Evolutionary conservation across 1,139 yeast genomes (phyloP).

Genomic region (Pichia sp.): DNA sequence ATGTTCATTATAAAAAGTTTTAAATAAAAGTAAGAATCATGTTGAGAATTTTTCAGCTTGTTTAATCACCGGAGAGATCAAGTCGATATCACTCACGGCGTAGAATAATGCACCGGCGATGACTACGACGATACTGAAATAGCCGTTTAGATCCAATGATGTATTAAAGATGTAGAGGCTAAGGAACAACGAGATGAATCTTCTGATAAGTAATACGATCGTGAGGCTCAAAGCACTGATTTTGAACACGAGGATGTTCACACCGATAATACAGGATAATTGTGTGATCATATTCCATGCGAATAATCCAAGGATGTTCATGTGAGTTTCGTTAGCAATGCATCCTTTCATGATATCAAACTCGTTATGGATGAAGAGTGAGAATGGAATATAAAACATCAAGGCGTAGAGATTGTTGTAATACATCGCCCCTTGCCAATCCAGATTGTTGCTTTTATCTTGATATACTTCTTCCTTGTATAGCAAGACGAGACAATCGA

Average conservation of each 20-base stretch:
- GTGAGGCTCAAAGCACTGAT: conserved; percentile 62
- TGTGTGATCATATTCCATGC: conserved; percentile 58
- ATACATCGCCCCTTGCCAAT: conserved; percentile 66
- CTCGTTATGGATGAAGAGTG: conserved; percentile 13
- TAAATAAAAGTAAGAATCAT: too few species aligned
- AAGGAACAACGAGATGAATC: conserved; percentile 56
- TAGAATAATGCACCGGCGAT: too few species aligned
- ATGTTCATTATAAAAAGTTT: too few species aligned
- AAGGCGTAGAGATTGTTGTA: conserved; percentile 58
- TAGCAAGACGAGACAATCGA: conserved; percentile 45
- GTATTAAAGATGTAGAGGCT: conserved; percentile 48
- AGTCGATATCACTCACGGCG: too few species aligned
- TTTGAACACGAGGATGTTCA: conserved; percentile 56
- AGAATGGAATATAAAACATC: conserved; percentile 48
- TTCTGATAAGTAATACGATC: conserved; percentile 57
- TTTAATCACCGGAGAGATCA: too few species aligned
- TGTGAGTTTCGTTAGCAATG: too few species aligned
- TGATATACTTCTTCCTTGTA: conserved; percentile 50
- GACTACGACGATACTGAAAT: too few species aligned
- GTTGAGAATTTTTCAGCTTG: too few species aligned
- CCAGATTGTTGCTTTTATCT: conserved; percentile 29
- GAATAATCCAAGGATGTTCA: too few species aligned
- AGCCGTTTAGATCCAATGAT: too few species aligned
- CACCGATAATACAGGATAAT: conserved; percentile 67
- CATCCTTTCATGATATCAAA: conserved; percentile 3